Evolutionary conservation across 768 basidiomycete genomes (phyloP), one percentile per base, ranked within the genome.

Genomic region (Leccinum boreale): DNA sequence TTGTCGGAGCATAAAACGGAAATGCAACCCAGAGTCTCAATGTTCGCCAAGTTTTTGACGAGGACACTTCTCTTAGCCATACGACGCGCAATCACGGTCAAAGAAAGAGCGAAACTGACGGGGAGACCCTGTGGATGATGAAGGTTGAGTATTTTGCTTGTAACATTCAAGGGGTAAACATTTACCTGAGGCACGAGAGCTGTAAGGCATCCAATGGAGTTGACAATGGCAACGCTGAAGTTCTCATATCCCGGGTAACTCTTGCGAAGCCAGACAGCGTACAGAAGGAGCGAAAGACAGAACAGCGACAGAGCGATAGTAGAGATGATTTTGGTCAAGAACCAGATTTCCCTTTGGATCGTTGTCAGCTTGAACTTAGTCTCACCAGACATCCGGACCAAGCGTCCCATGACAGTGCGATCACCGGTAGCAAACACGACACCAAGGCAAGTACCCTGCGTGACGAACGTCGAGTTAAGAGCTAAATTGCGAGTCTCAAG

Each of bases 1-100:
- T 84, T 84, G 71, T 84, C 82, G 8, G 79, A 79, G 65, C 80
- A 81, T 15, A 84, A 58, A 45, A 81, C 76, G 7, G 78, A 76
- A 68, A 84, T 79, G 28, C 74, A 72, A 4, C 82, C 82, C 31
- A 83, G 73, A 1, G 79, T 80, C 62, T 83, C 82, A 52, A 83
- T 78, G 3, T 78, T 82, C 39, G 78, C 76, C 52, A 83, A 66
- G 26, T 77, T 78, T 61, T 81, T 81, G 57, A 81, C 79, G 44
- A 79, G 66, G 9, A 80, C 75, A 21, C 75, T 77, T 24, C 79
- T 70, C 49, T 73, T 71, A 11, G 79, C 79, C 66, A 84, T 79
- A 52, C 80, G 80, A 19, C 75, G 74, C 29, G 78, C 79, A 19
- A 74, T 62, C 36, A 77, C 73, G 0, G 82, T 80, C 46, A 85